Evolutionary conservation across 768 basidiomycete genomes (phyloP).

Genomic region (Lactarius hatsudake): DNA sequence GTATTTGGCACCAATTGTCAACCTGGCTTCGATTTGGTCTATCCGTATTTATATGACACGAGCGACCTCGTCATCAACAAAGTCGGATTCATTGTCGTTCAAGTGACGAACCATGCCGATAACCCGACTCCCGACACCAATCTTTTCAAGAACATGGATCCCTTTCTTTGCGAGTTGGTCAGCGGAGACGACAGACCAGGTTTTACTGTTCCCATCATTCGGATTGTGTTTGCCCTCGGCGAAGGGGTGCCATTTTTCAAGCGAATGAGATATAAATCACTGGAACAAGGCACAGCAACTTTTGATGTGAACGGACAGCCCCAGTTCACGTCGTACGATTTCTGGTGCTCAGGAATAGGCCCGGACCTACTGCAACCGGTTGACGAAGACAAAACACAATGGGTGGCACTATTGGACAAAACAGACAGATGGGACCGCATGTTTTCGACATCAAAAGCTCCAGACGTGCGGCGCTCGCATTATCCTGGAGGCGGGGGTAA

Average conservation of each 20-base stretch:
- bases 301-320: too few species aligned
- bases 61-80: neutral
- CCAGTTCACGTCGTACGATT: too few species aligned
- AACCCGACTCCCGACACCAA: neutral
- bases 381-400: neutral
- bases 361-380: too few species aligned
- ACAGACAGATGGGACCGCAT: too few species aligned
- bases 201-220: neutral
- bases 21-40: neutral
- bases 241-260: neutral
- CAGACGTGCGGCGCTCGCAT: too few species aligned
- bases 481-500: too few species aligned
- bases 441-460: too few species aligned
- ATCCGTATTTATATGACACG: neutral
- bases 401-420: too few species aligned
- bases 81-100: neutral
- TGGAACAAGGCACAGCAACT: neutral
- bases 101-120: neutral
- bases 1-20: neutral
- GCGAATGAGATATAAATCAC: neutral
- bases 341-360: too few species aligned
- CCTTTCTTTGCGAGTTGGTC: neutral
- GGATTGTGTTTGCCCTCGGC: neutral
- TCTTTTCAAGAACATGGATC: neutral
- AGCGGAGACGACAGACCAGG: neutral